Percentiles rank a stretch among this genome's conserved stretches.
Evolutionary conservation across 495 filamentous ascomycete genomes (phyloP).

Genomic region (Lophiotrema nucula): DNA sequence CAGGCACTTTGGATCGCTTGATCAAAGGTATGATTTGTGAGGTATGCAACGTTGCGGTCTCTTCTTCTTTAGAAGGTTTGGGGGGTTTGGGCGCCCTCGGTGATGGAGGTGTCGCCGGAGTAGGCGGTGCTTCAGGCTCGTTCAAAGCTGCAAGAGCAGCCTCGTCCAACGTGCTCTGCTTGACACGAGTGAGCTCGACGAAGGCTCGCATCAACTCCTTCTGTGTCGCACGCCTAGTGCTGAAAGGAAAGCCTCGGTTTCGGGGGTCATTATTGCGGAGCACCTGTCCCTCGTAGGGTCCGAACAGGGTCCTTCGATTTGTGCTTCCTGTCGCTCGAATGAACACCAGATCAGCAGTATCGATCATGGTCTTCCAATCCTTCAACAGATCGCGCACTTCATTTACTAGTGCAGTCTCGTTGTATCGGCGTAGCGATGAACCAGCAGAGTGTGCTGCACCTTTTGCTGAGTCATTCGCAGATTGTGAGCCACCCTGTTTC

Average conservation of each 20-base stretch:
- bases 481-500: slow-evolving; percentile 94
- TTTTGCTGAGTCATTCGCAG: slow-evolving; percentile 85
- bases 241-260: slow-evolving; percentile 90
- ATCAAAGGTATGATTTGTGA: slow-evolving; percentile 83
- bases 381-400: slow-evolving; percentile 76
- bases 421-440: slow-evolving; percentile 84
- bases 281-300: slow-evolving; percentile 85
- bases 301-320: slow-evolving; percentile 82
- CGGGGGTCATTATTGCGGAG: slow-evolving; percentile 77
- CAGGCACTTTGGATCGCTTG: slow-evolving; percentile 84
- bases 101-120: slow-evolving; percentile 18
- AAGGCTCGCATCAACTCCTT: slow-evolving; percentile 91
- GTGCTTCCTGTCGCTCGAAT: slow-evolving; percentile 83
- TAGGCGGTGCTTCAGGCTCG: slow-evolving; percentile 36
- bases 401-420: slow-evolving; percentile 80
- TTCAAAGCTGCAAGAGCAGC: slow-evolving; percentile 51
- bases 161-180: slow-evolving; percentile 72
- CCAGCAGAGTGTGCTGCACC: slow-evolving; percentile 93
- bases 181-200: slow-evolving; percentile 85
- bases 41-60: slow-evolving; percentile 75
- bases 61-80: slow-evolving; percentile 70
- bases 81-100: slow-evolving; percentile 41
- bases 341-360: slow-evolving; percentile 79
- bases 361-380: slow-evolving; percentile 81
- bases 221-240: slow-evolving; percentile 89